These are phyloP conservation scores for Amylocystis lapponica DNA, from an alignment of 768 basidiomycete genomes.

Conservation along the genomic window DNA sequence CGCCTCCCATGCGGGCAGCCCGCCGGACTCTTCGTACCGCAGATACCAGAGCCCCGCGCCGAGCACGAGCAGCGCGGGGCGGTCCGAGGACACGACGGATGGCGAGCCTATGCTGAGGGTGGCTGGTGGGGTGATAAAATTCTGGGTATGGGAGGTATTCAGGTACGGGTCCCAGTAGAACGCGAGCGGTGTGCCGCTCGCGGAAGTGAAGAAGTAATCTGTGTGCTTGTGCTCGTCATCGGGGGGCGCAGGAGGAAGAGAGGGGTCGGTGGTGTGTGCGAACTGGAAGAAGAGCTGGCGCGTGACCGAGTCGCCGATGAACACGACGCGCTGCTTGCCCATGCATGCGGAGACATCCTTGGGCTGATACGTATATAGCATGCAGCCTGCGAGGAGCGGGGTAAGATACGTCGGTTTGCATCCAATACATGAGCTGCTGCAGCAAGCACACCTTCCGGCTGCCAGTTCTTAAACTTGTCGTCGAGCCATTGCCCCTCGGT, in stretches of 20 bases:
- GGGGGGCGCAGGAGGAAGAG: constrained; percentile 46
- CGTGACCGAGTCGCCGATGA: constrained; percentile 83
- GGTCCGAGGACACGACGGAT: constrained; percentile 15
- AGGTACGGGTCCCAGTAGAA: constrained; percentile 89
- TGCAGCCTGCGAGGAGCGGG: constrained; percentile 59
- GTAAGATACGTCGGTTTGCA: no score
- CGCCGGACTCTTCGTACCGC: constrained; percentile 71
- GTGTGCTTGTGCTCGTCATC: constrained; percentile 63
- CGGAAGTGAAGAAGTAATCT: constrained; percentile 48
- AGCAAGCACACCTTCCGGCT: constrained; percentile 67
- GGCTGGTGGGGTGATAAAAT: constrained; percentile 32
- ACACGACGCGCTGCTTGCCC: constrained; percentile 54
- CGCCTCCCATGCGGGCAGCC: constrained; percentile 71
- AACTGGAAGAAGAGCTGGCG: constrained; percentile 76
- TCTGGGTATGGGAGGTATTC: constrained; percentile 53
- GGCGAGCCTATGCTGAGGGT: background rate
- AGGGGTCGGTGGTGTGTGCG: constrained; percentile 52
- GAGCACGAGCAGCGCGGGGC: constrained; percentile 66
- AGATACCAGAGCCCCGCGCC: constrained; percentile 91
- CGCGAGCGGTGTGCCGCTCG: constrained; percentile 39
- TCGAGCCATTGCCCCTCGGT: constrained; percentile 79
- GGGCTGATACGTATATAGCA: constrained; percentile 61
- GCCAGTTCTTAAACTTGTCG: constrained; percentile 63
- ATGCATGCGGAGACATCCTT: constrained; percentile 52
- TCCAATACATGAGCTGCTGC: no score